Evolutionary conservation across 2,329 filamentous ascomycete species (phyloP).

Genomic region (Neoscytalidium dimidiatum): DNA sequence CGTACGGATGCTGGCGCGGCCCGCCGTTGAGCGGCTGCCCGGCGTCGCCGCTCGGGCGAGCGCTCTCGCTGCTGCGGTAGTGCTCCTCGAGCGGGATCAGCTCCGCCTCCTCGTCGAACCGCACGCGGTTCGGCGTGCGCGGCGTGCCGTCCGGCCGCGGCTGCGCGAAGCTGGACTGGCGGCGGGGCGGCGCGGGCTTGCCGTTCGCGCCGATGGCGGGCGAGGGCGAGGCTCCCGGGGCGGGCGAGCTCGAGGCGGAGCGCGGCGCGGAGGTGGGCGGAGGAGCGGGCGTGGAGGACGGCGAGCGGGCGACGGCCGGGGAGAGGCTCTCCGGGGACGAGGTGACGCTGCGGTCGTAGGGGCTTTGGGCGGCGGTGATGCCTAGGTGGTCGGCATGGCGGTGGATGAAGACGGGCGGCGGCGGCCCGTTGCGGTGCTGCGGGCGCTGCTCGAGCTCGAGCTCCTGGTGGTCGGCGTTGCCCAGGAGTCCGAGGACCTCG

Average conservation of each 20-base stretch:
- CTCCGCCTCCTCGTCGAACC: slow-evolving; percentile 59
- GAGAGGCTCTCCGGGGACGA: neutral
- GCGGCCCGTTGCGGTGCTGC: neutral
- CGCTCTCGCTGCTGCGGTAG: neutral
- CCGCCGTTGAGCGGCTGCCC: neutral
- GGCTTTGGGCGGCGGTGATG: neutral
- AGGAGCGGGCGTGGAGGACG: neutral
- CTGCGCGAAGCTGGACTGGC: slow-evolving; percentile 50
- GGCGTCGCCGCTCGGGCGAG: neutral
- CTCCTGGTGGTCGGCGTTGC: slow-evolving; percentile 16
- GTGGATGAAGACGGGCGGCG: neutral
- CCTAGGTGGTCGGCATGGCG: slow-evolving; percentile 3
- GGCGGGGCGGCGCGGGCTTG: slow-evolving; percentile 27
- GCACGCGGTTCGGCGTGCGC: slow-evolving; percentile 70
- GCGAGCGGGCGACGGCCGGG: neutral
- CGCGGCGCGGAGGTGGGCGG: slow-evolving; percentile 3
- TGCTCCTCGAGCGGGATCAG: slow-evolving; percentile 24
- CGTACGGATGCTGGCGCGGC: slow-evolving; percentile 16
- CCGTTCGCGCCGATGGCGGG: slow-evolving; percentile 1
- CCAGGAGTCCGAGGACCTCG: slow-evolving; percentile 18
- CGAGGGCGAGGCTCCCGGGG: slow-evolving; percentile 26
- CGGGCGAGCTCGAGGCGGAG: slow-evolving; percentile 2
- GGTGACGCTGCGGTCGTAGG: neutral
- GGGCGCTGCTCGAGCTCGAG: slow-evolving; percentile 6
- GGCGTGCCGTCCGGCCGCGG: slow-evolving; percentile 54